Conservation (phyloP, 1,139 yeast species). For the Candida frijolesensis region DNA sequence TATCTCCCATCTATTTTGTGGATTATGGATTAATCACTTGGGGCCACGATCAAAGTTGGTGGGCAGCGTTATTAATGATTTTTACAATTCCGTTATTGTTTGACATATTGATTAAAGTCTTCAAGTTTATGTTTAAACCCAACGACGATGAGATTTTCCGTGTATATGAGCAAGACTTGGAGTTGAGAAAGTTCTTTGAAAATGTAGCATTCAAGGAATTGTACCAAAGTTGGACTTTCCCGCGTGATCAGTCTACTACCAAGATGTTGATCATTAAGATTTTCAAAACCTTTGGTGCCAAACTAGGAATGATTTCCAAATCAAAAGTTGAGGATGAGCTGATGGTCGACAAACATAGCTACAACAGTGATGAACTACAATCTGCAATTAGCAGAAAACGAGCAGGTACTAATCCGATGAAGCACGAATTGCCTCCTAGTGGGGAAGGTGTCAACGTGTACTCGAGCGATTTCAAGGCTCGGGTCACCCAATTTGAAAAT, state of each 20-base stretch:
- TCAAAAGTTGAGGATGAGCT: slow-evolving; percentile 1
- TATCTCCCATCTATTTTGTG: slow-evolving; percentile 71
- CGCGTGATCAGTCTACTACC: slow-evolving; percentile 42
- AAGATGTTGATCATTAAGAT: slow-evolving; percentile 16
- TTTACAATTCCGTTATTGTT: slow-evolving; percentile 60
- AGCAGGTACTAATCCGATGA: slow-evolving; percentile 50
- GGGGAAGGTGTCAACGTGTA: slow-evolving; percentile 43
- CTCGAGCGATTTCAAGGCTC: slow-evolving; percentile 25
- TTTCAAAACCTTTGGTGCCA: slow-evolving; percentile 14
- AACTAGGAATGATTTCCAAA: slow-evolving; percentile 7
- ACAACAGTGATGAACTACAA: slow-evolving; percentile 7
- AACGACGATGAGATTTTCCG: slow-evolving; percentile 81
- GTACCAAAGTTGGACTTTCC: slow-evolving; percentile 79
- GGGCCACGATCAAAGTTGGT: slow-evolving; percentile 81
- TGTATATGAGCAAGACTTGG: slow-evolving; percentile 69
- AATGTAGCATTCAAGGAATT: slow-evolving; percentile 70
- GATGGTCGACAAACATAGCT: background rate
- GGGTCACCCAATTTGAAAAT: slow-evolving; percentile 24
- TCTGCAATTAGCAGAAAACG: slow-evolving; percentile 48
- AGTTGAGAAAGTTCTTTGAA: slow-evolving; percentile 71
- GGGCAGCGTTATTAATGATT: slow-evolving; percentile 72
- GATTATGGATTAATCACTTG: slow-evolving; percentile 68
- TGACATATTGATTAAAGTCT: slow-evolving; percentile 64
- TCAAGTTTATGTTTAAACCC: slow-evolving; percentile 60
- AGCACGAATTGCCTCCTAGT: slow-evolving; percentile 53